Base-by-base conservation (phyloP, 306 rosid genomes). In the Medicago truncatula region DNA sequence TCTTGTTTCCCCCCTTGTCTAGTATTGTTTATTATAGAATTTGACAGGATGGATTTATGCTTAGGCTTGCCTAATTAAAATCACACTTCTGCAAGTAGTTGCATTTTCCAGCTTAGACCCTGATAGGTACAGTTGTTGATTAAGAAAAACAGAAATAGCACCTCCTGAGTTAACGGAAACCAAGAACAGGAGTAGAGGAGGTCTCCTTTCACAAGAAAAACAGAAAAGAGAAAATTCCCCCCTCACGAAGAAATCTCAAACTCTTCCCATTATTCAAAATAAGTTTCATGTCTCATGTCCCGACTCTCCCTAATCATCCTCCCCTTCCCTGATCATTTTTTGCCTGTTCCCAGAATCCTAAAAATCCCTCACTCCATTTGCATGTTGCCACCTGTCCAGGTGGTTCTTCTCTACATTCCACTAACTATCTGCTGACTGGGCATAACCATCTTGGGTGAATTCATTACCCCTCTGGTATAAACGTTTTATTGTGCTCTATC, bases 161-260 rank as follows among this genome's bases (percentile, higher is more conserved):
- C 54, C 60, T 47, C 58, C 47, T 16, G 40, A 16, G 38, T 21
- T 66, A 43, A 50, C 65, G 50, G 81, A 60, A 77, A 70, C 46
- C 50, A 70, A 70, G 71, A 70, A 36, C 56, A n/a, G 39, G 34
- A 70, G 38, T 61, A 39, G 13, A 71, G 59, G 28, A 49, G 23
- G 41, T 10, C 73, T 52, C 67, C 74, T 79, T 71, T 13, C 60
- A 49, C 67, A 40, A 9, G 73, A 71, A 62, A 70, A 71, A 40
- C 40, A 28, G 59, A 39, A 50, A 50, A 54, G 57, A 38, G 43
- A 50, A 50, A 60, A 61, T 28, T 50, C n/a, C 16, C 14, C 16
- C 17, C 46, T 10, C 20, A 28, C 3, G 54, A 61, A 59, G 58
- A 70, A 43, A 3, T 43, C 18, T 69, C 8, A 49, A 39, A 25